Evolutionary conservation across 31 red algal species (phyloP).

Genomic region (Odonthalia washingtoniensis): DNA sequence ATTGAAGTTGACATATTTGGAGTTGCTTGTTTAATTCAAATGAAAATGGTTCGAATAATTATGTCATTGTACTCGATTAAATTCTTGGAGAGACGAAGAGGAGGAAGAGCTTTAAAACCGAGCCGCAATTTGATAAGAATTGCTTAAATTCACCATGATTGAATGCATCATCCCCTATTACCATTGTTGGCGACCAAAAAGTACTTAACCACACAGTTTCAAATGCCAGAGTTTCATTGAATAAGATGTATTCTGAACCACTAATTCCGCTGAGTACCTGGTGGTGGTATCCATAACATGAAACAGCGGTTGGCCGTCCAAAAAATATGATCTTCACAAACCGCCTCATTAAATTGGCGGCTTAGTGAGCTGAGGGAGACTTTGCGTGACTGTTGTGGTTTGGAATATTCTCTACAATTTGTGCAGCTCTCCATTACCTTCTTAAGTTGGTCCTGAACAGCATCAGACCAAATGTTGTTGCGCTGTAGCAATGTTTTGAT

Average conservation of each 20-base stretch:
- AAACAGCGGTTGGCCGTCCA: constrained; percentile 8
- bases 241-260: constrained; percentile 3
- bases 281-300: constrained; percentile 43
- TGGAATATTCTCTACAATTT: background rate
- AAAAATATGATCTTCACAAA: background rate
- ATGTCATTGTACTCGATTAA: background rate
- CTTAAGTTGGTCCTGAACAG: background rate
- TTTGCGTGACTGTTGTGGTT: background rate
- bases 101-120: background rate
- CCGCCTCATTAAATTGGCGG: background rate
- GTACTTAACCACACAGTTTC: constrained; percentile 30
- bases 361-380: background rate
- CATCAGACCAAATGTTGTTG: constrained; percentile 32
- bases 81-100: constrained; percentile 25
- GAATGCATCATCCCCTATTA: constrained; percentile 19
- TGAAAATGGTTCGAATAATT: background rate
- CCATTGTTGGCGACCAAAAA: constrained; percentile 26
- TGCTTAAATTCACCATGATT: constrained; percentile 3
- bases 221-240: constrained; percentile 17
- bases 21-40: background rate
- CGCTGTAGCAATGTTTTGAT: constrained; percentile 30
- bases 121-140: background rate
- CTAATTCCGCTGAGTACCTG: constrained; percentile 30
- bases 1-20: background rate
- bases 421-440: background rate